These are phyloP conservation scores for Keithomyces neogunnii DNA, from an alignment of 2,329 filamentous ascomycete genomes.

Conservation along the genomic window DNA sequence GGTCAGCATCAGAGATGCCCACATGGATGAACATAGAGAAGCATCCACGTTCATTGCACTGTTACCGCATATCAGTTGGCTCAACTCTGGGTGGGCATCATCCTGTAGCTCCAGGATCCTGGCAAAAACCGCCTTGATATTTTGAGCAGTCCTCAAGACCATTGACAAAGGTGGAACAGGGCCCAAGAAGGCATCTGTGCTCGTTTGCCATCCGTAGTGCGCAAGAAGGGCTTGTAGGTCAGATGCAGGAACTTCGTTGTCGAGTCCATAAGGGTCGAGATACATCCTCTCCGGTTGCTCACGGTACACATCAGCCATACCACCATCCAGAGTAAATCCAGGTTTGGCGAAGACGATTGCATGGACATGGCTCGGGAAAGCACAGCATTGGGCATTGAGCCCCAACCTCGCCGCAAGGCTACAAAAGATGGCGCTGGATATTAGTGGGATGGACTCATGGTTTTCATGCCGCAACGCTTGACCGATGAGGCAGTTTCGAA, in stretches of 20 bases:
- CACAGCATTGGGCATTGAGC: conserved; percentile 68
- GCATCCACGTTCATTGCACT: conserved; percentile 37
- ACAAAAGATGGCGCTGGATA: conserved; percentile 82
- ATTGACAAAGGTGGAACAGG: conserved; percentile 59
- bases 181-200: conserved; percentile 45
- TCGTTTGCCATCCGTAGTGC: conserved; percentile 33
- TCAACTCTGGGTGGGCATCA: conserved; percentile 18
- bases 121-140: conserved; percentile 64
- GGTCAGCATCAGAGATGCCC: conserved; percentile 56
- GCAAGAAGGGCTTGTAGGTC: conserved; percentile 53
- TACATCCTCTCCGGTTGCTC: conserved; percentile 52
- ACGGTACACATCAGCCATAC: conserved; percentile 26
- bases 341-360: conserved; percentile 60
- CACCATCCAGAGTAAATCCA: conserved; percentile 52
- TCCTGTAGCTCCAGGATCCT: conserved; percentile 20
- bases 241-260: conserved; percentile 54
- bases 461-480: conserved; percentile 63
- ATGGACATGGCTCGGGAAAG: conserved; percentile 79
- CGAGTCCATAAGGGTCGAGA: conserved; percentile 70
- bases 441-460: conserved; percentile 76
- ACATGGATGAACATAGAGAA: conserved; percentile 65
- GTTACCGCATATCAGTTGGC: conserved; percentile 26
- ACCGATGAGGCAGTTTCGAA: conserved; percentile 84
- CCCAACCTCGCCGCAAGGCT: conserved; percentile 67
- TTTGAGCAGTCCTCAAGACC: conserved; percentile 63